Evolutionary conservation across 192 early-diverging fungal species (phyloP).

Genomic region (Fimicolochytrium jonesii): DNA sequence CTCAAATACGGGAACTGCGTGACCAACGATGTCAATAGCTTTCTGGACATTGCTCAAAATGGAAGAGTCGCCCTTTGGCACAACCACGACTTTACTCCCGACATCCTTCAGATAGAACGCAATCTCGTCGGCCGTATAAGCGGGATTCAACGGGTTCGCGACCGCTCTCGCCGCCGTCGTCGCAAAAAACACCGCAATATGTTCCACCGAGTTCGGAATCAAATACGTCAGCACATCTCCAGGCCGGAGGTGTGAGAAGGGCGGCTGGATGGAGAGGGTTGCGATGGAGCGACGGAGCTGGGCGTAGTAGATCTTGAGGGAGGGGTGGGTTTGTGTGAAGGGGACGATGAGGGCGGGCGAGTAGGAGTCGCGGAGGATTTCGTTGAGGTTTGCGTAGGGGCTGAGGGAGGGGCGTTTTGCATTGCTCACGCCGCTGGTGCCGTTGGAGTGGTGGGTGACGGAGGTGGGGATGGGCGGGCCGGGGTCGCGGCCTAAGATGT

Average conservation of each 20-base stretch:
- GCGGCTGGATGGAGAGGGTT: background rate
- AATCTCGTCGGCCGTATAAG: slow-evolving; percentile 64
- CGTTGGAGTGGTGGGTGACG: no score
- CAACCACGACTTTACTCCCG: slow-evolving; percentile 55
- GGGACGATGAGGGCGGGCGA: slow-evolving; percentile 34
- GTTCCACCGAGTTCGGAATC: slow-evolving; percentile 67
- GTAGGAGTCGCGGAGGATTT: slow-evolving; percentile 32
- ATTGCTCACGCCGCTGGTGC: no score
- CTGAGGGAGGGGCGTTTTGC: background rate
- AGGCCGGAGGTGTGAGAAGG: slow-evolving; percentile 25
- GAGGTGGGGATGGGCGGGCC: no score
- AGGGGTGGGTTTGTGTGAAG: background rate
- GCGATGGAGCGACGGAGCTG: slow-evolving; percentile 13
- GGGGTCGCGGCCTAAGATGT: no score
- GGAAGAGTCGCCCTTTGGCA: slow-evolving; percentile 43
- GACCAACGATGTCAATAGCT: slow-evolving; percentile 53
- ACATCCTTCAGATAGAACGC: slow-evolving; percentile 74
- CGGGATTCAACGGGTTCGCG: slow-evolving; percentile 70
- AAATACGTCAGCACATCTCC: slow-evolving; percentile 18
- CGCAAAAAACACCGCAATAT: slow-evolving; percentile 64
- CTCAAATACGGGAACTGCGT: slow-evolving; percentile 52
- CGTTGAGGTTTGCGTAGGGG: slow-evolving; percentile 23
- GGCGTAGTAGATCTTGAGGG: slow-evolving; percentile 29
- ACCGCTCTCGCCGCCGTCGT: slow-evolving; percentile 54
- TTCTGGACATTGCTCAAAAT: slow-evolving; percentile 36